These are phyloP conservation scores for Petunia secreta DNA, from an alignment of 257 asterid genomes.

Conservation along the genomic window DNA sequence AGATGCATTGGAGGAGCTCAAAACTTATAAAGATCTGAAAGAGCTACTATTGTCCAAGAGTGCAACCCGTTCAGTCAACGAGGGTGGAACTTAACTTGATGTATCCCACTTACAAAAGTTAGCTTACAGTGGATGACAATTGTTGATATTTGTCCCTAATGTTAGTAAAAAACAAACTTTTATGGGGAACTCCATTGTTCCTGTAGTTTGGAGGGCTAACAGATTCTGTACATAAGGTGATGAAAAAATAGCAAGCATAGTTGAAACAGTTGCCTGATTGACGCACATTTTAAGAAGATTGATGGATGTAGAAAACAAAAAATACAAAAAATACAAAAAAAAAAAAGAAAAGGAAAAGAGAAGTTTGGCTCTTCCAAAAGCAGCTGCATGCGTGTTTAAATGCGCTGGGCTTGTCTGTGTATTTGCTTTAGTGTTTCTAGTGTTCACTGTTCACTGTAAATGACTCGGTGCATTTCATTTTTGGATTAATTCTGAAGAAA, in stretches of 20 bases:
- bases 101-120: conserved; percentile 21
- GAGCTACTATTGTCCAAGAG: conserved; percentile 76
- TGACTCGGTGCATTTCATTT: background rate
- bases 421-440: background rate
- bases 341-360: background rate
- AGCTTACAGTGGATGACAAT: background rate
- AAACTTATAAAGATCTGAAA: conserved; percentile 71
- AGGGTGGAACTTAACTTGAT: conserved; percentile 35
- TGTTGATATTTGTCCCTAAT: conserved; percentile 5
- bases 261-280: conserved; percentile 1
- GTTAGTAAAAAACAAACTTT: conserved; percentile 5
- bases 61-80: conserved; percentile 37
- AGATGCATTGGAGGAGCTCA: conserved; percentile 91
- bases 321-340: background rate
- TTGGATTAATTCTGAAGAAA: background rate
- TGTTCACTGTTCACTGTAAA: background rate
- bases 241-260: background rate
- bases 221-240: conserved; percentile 21
- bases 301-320: background rate
- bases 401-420: background rate
- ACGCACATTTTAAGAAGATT: background rate
- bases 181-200: background rate
- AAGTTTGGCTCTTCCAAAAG: background rate
- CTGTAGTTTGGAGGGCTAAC: conserved; percentile 18
- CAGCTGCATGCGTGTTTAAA: background rate